phyloP scores from a whole-genome alignment of 2,329 filamentous ascomycete genomes.

The Paraphaeosphaeria minitans region DNA sequence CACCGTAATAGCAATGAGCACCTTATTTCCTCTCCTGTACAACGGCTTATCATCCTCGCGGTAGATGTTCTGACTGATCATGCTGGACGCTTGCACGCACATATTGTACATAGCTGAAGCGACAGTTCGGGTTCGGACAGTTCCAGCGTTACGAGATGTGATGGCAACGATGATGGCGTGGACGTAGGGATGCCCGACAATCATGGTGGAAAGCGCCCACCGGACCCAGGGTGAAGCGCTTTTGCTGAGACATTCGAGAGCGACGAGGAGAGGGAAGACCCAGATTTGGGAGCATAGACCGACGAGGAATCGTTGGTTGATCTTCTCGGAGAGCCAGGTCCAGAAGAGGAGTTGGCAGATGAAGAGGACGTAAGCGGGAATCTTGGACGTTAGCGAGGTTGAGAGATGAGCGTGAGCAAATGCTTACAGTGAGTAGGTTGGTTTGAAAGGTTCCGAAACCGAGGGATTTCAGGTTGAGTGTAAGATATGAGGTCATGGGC shows the following conservation, averaged over 20 bases:
- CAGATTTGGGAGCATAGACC: constrained; percentile 48
- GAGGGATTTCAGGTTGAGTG: constrained; percentile 40
- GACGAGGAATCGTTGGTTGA: constrained; percentile 59
- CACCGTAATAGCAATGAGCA: constrained; percentile 57
- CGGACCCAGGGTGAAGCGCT: constrained; percentile 45
- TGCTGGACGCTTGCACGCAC: constrained; percentile 39
- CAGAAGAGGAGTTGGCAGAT: constrained; percentile 57
- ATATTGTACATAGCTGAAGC: constrained; percentile 53
- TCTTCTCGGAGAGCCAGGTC: constrained; percentile 56
- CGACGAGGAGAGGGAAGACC: constrained; percentile 46
- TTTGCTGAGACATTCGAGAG: constrained; percentile 40
- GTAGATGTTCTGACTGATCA: constrained; percentile 56
- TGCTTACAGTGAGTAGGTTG: constrained; percentile 43
- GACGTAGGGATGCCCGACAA: constrained; percentile 51
- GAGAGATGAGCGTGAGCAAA: background rate
- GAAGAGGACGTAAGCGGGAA: constrained; percentile 54
- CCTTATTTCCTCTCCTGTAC: constrained; percentile 61
- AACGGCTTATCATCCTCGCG: constrained; percentile 56
- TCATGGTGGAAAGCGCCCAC: constrained; percentile 45
- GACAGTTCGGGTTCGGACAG: constrained; percentile 51
- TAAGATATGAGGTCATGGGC: constrained; percentile 43
- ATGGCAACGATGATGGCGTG: constrained; percentile 53
- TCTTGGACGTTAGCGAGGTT: constrained; percentile 21
- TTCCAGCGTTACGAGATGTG: constrained; percentile 50
- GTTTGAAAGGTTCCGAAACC: constrained; percentile 47